Evolutionary conservation across 2,329 filamentous ascomycete species (phyloP).

Genomic region (Pyrenophora tritici-repentis): DNA sequence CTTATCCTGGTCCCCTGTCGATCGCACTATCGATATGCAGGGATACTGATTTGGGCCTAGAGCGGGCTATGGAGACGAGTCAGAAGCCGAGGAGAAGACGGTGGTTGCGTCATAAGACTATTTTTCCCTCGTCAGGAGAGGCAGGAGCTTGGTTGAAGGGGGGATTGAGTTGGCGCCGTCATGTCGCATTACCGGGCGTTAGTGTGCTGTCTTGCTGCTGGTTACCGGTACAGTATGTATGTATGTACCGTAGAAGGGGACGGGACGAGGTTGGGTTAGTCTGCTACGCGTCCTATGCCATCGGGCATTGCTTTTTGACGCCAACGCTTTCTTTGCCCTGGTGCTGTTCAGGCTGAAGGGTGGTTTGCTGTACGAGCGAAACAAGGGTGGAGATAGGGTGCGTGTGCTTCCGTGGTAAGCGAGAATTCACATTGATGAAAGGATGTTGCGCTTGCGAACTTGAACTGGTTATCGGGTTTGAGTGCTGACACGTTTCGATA

Average conservation of each 20-base stretch:
- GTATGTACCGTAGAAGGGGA: too few relatives aligned
- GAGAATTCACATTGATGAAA: conserved; percentile 4
- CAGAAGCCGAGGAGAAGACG: neutral
- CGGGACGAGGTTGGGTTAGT: neutral
- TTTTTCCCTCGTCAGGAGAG: neutral
- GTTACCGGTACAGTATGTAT: too few relatives aligned
- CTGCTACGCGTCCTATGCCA: conserved; percentile 3
- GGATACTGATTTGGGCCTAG: neutral
- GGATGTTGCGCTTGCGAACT: neutral
- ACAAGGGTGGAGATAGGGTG: neutral
- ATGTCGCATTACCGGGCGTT: neutral
- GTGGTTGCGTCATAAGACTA: conserved; percentile 8
- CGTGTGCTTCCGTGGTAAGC: neutral
- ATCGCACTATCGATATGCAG: conserved; percentile 24
- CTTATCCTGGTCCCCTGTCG: conserved; percentile 24
- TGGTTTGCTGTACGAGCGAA: neutral
- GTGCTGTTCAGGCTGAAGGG: neutral
- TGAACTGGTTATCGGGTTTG: conserved; percentile 3
- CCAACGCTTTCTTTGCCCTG: too few relatives aligned
- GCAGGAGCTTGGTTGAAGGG: neutral
- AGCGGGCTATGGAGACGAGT: neutral
- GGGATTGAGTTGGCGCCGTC: neutral
- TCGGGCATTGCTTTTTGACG: neutral
- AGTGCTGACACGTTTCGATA: conserved; percentile 5
- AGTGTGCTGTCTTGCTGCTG: too few relatives aligned